Evolutionary conservation across 1,284 basidiomycete species (phyloP), one percentile per base, ranked within the genome.

Genomic region (Heterobasidion occidentale): DNA sequence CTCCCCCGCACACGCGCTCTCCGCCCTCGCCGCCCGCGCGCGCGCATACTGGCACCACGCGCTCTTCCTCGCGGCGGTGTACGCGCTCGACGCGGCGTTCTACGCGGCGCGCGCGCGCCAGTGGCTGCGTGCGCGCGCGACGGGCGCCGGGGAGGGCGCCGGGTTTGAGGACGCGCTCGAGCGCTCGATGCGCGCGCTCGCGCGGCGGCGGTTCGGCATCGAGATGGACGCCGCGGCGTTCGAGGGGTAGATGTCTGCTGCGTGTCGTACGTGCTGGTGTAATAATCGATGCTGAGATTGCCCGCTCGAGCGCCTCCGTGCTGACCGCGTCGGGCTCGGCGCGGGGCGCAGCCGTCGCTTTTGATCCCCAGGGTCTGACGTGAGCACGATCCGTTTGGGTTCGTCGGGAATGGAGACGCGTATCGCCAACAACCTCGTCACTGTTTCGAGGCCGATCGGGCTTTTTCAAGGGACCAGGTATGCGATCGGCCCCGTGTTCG

Each of bases 121-220:
- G 63, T 68, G 66, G 47, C 60, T 65, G 56, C 12, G 61, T 2
- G 17, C 17, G 11, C 11, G 34, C 49, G 42, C 35, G 17, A 19
- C n/a, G 46, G 36, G 38, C 8, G 17, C 65, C 46, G 47, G 54
- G 3, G 52, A 61, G 5, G 59, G 59, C 45, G 59, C 63, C 19
- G 66, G 76, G 35, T 87, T 87, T 60, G 85, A 88, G 65, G 84
- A 86, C 57, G 84, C 85, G 67, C 64, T 88, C 52, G 84, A 88
- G 71, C 72, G 70, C 56, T 73, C 72, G 12, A 79, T 88, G 77
- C 70, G 80, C 45, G 76, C 73, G 6, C 72, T 84, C 60, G 84
- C 84, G 36, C 84, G 79, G 66, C 77, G 72, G 35, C 80, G 76
- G 51, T 70, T 86, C 42, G 85, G 86, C 5, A 70, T 88, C 38